Evolutionary conservation across 1,139 yeast genomes (phyloP), one percentile per base, ranked within the genome.

Genomic region (Yamadazyma diddensiae): DNA sequence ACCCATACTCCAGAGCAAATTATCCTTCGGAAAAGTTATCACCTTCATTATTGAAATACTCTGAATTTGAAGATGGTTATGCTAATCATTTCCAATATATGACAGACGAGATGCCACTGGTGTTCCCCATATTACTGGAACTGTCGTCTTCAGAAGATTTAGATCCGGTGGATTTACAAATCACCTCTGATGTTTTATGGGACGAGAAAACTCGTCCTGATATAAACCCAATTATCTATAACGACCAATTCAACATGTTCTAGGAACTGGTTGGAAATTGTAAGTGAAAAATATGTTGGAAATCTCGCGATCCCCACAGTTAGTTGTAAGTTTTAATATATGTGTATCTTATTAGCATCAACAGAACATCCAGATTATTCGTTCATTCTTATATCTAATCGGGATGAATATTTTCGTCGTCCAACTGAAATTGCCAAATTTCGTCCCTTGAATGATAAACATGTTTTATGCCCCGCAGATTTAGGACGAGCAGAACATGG

Each of bases 391-490:
- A 62, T 86, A 9, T 84, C 95, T 7, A 92, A 92, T 52, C 58
- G 97, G 31, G 98, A 92, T 52, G 97, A 92, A 54, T 85, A 64
- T 49, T 79, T 82, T 50, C 71, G 67, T 30, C 62, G 97, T 30
- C 81, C 84, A 3, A 90, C 97, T 0, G 70, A 73, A 38, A 54
- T 57, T 11, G 94, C 94, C 1, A 59, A 68, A n/a, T 67, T 72
- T 50, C 63, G 77, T 37, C 51, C 52, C 5, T 34, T 56, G 13
- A 63, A 67, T 10, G 50, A 57, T 26, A 51, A 51, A 9, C 30
- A 37, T 15, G 59, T 85, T 2, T 53, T 88, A 9, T 74, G 85
- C 5, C 97, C 97, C 0, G 61, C 71, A 22, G 98, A 92, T 55
- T 53, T 83, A 45, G 88, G 82, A 1, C 62, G 92, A 32, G 59